These are phyloP conservation scores for Schizophyllum commune DNA, from an alignment of 1,284 basidiomycete genomes.

Conservation along the genomic window DNA sequence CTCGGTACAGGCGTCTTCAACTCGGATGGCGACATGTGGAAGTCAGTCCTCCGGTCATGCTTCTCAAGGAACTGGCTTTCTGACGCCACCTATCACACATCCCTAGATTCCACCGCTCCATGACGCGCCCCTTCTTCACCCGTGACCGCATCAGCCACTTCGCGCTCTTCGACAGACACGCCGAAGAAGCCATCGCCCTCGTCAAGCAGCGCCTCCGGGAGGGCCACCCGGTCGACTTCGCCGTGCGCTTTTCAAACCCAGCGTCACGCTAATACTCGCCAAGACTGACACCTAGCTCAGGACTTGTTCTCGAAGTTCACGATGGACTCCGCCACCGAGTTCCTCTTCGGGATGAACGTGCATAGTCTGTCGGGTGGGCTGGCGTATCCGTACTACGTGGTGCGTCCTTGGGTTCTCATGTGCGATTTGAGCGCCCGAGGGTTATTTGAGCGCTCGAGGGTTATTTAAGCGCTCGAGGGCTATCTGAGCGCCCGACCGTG, in stretches of 20 bases:
- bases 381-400: conserved; percentile 21
- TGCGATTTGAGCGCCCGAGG: too few relatives aligned
- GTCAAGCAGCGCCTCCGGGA: conserved; percentile 26
- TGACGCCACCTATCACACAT: not conserved
- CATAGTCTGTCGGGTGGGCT: conserved; percentile 20
- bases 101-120: conserved; percentile 28
- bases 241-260: conserved; percentile 18
- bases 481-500: not conserved
- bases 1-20: conserved; percentile 40
- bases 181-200: conserved; percentile 25
- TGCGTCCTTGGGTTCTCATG: not conserved
- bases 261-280: not conserved
- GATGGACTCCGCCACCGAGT: conserved; percentile 36
- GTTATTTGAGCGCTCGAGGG: not conserved
- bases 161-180: conserved; percentile 37
- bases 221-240: conserved; percentile 36
- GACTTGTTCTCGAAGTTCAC: conserved; percentile 36
- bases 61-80: not conserved
- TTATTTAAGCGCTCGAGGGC: not conserved
- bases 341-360: conserved; percentile 30
- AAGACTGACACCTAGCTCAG: conserved; percentile 14
- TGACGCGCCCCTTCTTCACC: conserved; percentile 40
- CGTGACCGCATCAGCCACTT: conserved; percentile 39
- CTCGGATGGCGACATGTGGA: conserved; percentile 36
- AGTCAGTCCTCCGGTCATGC: conserved; percentile 13